Evolutionary conservation across 805 yeast species (phyloP), one percentile per base, ranked within the genome.

Genomic region (Wickerhamiella shivajii): DNA sequence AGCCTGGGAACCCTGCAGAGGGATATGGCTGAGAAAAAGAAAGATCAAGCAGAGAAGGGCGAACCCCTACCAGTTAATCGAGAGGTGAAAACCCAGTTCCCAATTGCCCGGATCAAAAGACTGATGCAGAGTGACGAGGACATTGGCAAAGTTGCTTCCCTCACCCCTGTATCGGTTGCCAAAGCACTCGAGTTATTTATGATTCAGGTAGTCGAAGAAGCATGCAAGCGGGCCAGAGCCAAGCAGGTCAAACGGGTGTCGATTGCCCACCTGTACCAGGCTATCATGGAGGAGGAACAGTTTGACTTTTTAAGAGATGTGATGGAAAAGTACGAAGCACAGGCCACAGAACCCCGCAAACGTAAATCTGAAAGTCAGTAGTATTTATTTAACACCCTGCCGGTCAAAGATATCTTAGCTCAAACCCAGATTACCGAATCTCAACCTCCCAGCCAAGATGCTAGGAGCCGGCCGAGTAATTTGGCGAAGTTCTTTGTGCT

Each of bases 111-210:
- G 42, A 84, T 90, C 48, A 90, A 90, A 62, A 81, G 90, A 48
- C 71, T 90, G 39, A 87, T 90, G 95, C 98, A 90, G 52, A 75
- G 92, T 18, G 99, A 90, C 56, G 98, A 90, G 43, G 99, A 90
- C 43, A 85, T 90, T 28, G 99, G 99, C 3, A 90, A 90, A 52
- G 97, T 90, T 4, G 95, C 98, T 3, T 96, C 85, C 51, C 96
- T 95, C 2, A 92, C 99, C 2, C 99, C 99, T 0, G 78, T 87
- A n/a, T 87, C 87, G 12, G 94, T 90, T 6, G 96, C 97, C 6
- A 69, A 95, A 41, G 94, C 98, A 0, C 63, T 90, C 33, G 97
- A 90, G 58, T 68, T 83, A 40, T 90, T 90, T 53, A 71, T 90
- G 67, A 81, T 93, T 32, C 72, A 90, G 35, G 64, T 90, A 36